phyloP scores from a whole-genome alignment of 1,284 basidiomycete species.

The Leccinum subrobustum region DNA sequence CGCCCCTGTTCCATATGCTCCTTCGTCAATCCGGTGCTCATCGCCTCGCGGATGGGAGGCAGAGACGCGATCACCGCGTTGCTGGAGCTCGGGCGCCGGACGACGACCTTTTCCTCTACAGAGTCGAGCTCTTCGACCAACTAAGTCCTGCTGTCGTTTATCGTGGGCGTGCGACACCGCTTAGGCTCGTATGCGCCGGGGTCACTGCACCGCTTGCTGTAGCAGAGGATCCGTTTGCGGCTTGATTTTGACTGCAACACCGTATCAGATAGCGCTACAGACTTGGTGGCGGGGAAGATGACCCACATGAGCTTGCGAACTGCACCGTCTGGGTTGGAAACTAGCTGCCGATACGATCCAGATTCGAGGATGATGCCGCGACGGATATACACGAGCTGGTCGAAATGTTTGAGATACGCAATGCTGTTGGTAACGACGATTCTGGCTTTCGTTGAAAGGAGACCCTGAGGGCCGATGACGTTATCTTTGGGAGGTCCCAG shows the following conservation, averaged over 20 bases:
- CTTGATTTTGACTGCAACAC: slow-evolving; percentile 16
- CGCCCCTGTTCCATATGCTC: slow-evolving; percentile 84
- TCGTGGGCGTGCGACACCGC: slow-evolving; percentile 40
- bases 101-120: slow-evolving; percentile 18
- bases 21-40: slow-evolving; percentile 52
- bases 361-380: slow-evolving; percentile 83
- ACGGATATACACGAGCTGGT: slow-evolving; percentile 79
- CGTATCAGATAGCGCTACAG: not conserved
- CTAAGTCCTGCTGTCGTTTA: slow-evolving; percentile 18
- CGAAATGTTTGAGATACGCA: slow-evolving; percentile 79
- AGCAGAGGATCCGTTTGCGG: slow-evolving; percentile 43
- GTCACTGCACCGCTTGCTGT: slow-evolving; percentile 52
- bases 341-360: slow-evolving; percentile 66
- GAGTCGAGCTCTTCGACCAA: slow-evolving; percentile 21
- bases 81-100: slow-evolving; percentile 43
- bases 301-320: slow-evolving; percentile 81
- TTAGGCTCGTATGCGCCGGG: slow-evolving; percentile 45
- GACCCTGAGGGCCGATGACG: slow-evolving; percentile 86
- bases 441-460: slow-evolving; percentile 84
- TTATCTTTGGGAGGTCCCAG: slow-evolving; percentile 51
- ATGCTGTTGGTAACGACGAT: slow-evolving; percentile 91
- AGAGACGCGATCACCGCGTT: slow-evolving; percentile 43
- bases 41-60: slow-evolving; percentile 37
- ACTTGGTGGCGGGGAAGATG: not conserved
- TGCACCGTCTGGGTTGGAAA: slow-evolving; percentile 66